A percentile compares a stretch with the other conserved stretches of the same genome.
Evolutionary conservation across 2,329 filamentous ascomycete species (phyloP).

Genomic region (Exophiala sp.): DNA sequence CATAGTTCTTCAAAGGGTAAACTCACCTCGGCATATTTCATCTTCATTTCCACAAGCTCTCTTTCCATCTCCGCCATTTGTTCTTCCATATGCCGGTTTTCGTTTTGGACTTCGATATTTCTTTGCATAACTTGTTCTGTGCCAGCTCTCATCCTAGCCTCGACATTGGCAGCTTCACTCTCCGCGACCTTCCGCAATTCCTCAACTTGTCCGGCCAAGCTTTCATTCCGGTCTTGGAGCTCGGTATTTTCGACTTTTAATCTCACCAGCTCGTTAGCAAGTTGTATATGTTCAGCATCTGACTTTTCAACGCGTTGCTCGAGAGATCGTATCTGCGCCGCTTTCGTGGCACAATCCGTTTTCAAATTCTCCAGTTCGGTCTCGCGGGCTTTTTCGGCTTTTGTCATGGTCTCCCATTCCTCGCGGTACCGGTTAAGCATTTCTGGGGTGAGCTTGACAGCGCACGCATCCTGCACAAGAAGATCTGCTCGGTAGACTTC

Average conservation of each 20-base stretch:
- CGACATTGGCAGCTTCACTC: constrained; percentile 81
- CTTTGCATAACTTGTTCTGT: constrained; percentile 88
- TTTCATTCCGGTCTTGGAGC: constrained; percentile 83
- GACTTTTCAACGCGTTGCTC: constrained; percentile 84
- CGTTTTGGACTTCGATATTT: constrained; percentile 88
- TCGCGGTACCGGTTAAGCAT: constrained; percentile 70
- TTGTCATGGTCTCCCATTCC: constrained; percentile 90
- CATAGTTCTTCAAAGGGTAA: background rate
- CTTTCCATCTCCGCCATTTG: constrained; percentile 88
- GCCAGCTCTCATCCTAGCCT: constrained; percentile 71
- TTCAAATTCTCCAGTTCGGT: constrained; percentile 70
- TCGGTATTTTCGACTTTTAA: constrained; percentile 92
- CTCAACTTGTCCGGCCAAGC: constrained; percentile 72
- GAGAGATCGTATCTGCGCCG: constrained; percentile 71
- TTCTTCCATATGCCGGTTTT: constrained; percentile 82
- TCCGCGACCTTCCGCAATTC: constrained; percentile 84
- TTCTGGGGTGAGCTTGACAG: constrained; percentile 76
- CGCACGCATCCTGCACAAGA: constrained; percentile 86
- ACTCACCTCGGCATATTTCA: constrained; percentile 89
- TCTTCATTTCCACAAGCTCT: constrained; percentile 85
- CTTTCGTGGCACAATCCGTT: constrained; percentile 59
- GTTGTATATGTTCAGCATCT: constrained; percentile 81
- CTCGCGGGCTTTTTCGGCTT: constrained; percentile 74
- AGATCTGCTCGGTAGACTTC: constrained; percentile 93
- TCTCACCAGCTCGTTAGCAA: constrained; percentile 85